Evolutionary conservation across 2,329 filamentous ascomycete genomes (phyloP).

Genomic region (Thelonectria discophora): DNA sequence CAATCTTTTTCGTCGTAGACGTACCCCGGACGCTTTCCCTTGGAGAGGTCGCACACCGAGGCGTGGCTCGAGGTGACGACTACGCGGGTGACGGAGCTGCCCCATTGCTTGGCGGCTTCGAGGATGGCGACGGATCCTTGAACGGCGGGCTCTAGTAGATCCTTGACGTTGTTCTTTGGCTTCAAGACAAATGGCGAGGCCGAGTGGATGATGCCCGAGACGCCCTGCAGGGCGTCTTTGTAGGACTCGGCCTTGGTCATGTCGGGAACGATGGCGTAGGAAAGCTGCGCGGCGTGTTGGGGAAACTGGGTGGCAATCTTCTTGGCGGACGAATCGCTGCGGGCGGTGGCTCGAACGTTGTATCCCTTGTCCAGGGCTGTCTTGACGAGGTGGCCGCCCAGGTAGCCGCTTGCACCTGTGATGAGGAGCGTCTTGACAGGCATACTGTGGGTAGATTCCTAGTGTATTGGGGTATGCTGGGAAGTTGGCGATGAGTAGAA

Average conservation of each 20-base stretch:
- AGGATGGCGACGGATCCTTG: slow-evolving; percentile 61
- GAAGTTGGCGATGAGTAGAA: not conserved
- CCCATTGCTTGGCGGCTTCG: slow-evolving; percentile 55
- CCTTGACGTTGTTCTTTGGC: slow-evolving; percentile 53
- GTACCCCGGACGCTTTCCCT: slow-evolving; percentile 48
- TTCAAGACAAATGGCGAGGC: slow-evolving; percentile 78
- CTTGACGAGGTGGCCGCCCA: slow-evolving; percentile 17
- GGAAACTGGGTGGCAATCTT: slow-evolving; percentile 12
- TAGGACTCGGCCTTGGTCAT: slow-evolving; percentile 12
- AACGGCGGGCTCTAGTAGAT: slow-evolving; percentile 65
- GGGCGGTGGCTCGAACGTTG: slow-evolving; percentile 16
- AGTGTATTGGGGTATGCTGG: not conserved
- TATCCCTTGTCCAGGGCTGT: slow-evolving; percentile 16
- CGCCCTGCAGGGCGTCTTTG: slow-evolving; percentile 35
- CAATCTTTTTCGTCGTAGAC: slow-evolving; percentile 41
- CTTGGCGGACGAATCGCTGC: slow-evolving; percentile 20
- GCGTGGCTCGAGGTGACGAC: slow-evolving; percentile 63
- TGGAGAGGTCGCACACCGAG: slow-evolving; percentile 41
- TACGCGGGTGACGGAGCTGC: slow-evolving; percentile 67
- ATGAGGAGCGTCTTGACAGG: slow-evolving; percentile 9
- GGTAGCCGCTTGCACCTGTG: slow-evolving; percentile 19
- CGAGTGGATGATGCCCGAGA: slow-evolving; percentile 70
- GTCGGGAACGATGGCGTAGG: slow-evolving; percentile 22
- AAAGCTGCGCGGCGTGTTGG: slow-evolving; percentile 13
- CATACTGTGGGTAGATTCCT: not conserved